These are phyloP conservation scores for Anthostomella pinea DNA, from an alignment of 2,329 filamentous ascomycete genomes.

Conservation along the genomic window DNA sequence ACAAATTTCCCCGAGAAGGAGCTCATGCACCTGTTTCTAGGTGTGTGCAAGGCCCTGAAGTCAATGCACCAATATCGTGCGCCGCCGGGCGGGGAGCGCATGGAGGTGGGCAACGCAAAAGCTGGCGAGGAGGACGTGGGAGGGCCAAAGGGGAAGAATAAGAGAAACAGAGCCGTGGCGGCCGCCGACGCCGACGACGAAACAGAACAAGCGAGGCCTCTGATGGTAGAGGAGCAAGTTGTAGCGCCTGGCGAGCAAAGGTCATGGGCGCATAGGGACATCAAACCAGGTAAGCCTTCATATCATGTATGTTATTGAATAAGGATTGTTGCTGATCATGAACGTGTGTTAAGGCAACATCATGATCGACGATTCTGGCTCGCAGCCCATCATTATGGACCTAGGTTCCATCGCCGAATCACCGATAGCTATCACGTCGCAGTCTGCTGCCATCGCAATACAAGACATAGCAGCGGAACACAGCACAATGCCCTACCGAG, in stretches of 20 bases:
- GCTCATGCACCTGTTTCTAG: slow-evolving; percentile 86
- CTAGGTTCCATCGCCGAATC: slow-evolving; percentile 86
- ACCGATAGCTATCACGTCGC: slow-evolving; percentile 84
- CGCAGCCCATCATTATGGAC: slow-evolving; percentile 93
- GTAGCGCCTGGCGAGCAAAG: slow-evolving; percentile 65
- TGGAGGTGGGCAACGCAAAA: slow-evolving; percentile 47
- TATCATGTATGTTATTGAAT: neutral
- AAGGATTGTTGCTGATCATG: slow-evolving; percentile 2
- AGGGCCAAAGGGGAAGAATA: slow-evolving; percentile 37
- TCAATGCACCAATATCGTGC: slow-evolving; percentile 89
- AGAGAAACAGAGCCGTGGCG: slow-evolving; percentile 32
- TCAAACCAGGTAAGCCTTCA: slow-evolving; percentile 76
- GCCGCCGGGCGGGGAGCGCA: slow-evolving; percentile 43
- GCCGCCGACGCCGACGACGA: slow-evolving; percentile 65
- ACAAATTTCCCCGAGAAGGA: slow-evolving; percentile 82
- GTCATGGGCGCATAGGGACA: slow-evolving; percentile 92
- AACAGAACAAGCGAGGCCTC: slow-evolving; percentile 72
- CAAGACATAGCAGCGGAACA: slow-evolving; percentile 96
- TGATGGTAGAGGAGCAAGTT: slow-evolving; percentile 78
- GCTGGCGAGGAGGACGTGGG: slow-evolving; percentile 41
- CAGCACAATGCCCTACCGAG: slow-evolving; percentile 97
- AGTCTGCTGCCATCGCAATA: slow-evolving; percentile 84
- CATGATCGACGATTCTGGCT: slow-evolving; percentile 93
- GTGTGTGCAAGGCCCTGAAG: slow-evolving; percentile 83
- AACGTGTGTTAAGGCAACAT: slow-evolving; percentile 67